These are phyloP conservation scores for Cladorrhinum sp. DNA, from an alignment of 2,329 filamentous ascomycete genomes.

Conservation along the genomic window DNA sequence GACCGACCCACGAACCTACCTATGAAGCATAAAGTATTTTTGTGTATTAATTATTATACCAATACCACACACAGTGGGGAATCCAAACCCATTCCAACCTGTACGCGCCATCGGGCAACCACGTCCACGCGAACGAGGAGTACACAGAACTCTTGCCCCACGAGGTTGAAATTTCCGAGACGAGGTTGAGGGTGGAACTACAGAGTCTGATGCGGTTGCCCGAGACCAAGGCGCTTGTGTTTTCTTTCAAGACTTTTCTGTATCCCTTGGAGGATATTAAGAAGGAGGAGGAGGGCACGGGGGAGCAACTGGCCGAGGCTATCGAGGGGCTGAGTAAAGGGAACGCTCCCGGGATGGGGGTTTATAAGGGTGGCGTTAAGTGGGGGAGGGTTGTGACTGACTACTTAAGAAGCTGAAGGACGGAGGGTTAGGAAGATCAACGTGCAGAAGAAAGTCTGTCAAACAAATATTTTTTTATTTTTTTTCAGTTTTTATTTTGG, in stretches of 20 bases:
- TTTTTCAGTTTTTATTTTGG: too few relatives aligned
- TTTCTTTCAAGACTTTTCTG: conserved; percentile 56
- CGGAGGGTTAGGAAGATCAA: too few relatives aligned
- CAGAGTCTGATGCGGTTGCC: conserved; percentile 52
- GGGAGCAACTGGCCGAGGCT: conserved; percentile 44
- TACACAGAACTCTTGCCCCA: conserved; percentile 13
- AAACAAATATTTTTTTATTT: too few relatives aligned
- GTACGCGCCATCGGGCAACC: conserved; percentile 39
- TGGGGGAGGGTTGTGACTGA: conserved; percentile 48
- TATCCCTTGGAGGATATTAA: conserved; percentile 49
- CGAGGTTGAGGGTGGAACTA: conserved; percentile 45
- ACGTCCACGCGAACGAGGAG: conserved; percentile 35
- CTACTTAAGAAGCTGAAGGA: too few relatives aligned
- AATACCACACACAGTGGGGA: conserved; percentile 40
- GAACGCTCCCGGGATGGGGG: conserved; percentile 53
- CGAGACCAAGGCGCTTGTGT: conserved; percentile 44
- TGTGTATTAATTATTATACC: too few relatives aligned
- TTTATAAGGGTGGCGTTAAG: conserved; percentile 47
- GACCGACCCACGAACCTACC: too few relatives aligned
- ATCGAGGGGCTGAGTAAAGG: conserved; percentile 50
- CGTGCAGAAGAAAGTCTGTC: too few relatives aligned
- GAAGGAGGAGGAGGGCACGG: conserved; percentile 43
- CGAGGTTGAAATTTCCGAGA: conserved; percentile 38
- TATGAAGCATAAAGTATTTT: too few relatives aligned
- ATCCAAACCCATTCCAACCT: conserved; percentile 44